Percentiles rank a stretch among this genome's conserved stretches.
These are phyloP conservation scores for Amanita pallidorosea DNA, from an alignment of 768 basidiomycete species.

Conservation along the genomic window DNA sequence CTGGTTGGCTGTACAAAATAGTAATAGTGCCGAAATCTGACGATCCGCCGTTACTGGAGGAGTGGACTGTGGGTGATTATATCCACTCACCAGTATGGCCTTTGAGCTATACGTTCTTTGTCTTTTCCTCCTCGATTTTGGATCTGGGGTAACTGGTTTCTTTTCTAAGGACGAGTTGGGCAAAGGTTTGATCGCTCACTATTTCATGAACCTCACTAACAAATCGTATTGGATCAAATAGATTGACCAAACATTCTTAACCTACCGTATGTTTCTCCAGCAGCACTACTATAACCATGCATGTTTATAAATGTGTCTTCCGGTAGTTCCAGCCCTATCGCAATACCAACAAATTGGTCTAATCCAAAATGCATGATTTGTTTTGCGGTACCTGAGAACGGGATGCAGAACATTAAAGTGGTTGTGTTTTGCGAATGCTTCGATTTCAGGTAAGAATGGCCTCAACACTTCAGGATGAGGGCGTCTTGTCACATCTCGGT, in stretches of 20 bases:
- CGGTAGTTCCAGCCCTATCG: slow-evolving; percentile 41
- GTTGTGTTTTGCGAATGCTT: slow-evolving; percentile 36
- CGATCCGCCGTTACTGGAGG: background rate
- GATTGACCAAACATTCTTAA: background rate
- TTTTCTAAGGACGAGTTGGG: background rate
- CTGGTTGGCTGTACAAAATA: slow-evolving; percentile 52
- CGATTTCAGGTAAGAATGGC: slow-evolving; percentile 42
- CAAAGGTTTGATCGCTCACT: slow-evolving; percentile 23
- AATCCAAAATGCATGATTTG: background rate
- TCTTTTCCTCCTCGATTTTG: slow-evolving; percentile 36
- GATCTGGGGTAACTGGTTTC: slow-evolving; percentile 35
- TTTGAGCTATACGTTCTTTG: slow-evolving; percentile 50
- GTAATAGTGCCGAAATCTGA: slow-evolving; percentile 45
- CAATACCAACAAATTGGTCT: slow-evolving; percentile 17
- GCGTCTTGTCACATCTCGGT: slow-evolving; percentile 35
- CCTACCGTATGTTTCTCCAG: slow-evolving; percentile 33
- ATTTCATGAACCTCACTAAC: slow-evolving; percentile 57
- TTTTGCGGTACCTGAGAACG: slow-evolving; percentile 24
- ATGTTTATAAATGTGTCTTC: slow-evolving; percentile 40
- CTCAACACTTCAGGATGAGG: slow-evolving; percentile 38
- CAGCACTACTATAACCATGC: slow-evolving; percentile 30
- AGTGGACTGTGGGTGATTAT: background rate
- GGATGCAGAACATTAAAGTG: slow-evolving; percentile 42
- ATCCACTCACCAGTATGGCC: slow-evolving; percentile 39
- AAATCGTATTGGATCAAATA: background rate